Conservation (phyloP, 345 rosid genomes). For the Camelina hispida region DNA sequence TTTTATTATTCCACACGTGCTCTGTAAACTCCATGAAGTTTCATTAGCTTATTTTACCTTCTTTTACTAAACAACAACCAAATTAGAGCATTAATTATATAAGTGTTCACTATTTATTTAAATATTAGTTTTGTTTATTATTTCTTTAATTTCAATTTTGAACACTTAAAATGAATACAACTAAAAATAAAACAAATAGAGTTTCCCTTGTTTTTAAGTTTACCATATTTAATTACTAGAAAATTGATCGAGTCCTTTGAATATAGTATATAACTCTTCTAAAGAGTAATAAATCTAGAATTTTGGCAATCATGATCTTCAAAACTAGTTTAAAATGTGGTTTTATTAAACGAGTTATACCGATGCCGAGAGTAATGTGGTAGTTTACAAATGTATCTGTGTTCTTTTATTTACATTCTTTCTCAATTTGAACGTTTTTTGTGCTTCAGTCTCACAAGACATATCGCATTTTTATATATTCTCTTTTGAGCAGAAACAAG, state of each 20-base stretch:
- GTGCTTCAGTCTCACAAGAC: not conserved
- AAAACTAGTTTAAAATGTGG: not conserved
- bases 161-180: no score
- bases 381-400: not conserved
- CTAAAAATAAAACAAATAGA: no score
- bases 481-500: not conserved
- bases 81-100: not conserved
- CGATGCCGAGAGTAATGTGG: not conserved
- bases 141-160: no score
- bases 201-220: no score
- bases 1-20: slow-evolving; percentile 39
- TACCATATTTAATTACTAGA: not conserved
- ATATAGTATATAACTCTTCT: no score
- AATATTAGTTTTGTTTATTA: no score
- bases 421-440: not conserved
- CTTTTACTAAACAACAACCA: slow-evolving; percentile 1
- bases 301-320: not conserved
- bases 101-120: no score
- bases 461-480: no score
- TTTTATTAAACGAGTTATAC: not conserved
- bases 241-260: not conserved
- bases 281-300: not conserved
- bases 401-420: not conserved
- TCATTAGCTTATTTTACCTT: not conserved
- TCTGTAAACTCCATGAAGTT: no score